Evolutionary conservation across 805 yeast species (phyloP).

Genomic region (Kodamaea hsintzibuensis): DNA sequence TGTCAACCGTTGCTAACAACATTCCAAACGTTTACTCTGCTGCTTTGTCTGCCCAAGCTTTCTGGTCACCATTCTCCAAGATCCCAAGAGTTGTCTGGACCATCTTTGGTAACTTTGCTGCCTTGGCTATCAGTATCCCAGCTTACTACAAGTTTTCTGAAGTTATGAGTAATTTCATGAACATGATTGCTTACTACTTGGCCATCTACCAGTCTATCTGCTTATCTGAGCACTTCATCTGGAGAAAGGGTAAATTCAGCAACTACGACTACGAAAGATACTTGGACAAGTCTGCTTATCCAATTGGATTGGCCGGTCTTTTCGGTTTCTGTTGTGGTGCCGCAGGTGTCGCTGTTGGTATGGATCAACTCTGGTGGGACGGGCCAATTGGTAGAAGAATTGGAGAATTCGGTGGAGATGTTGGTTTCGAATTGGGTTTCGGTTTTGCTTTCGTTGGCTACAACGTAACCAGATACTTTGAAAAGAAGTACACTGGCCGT

Average conservation of each 20-base stretch:
- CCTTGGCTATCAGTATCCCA: constrained; percentile 87
- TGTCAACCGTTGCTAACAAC: constrained; percentile 88
- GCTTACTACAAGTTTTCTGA: constrained; percentile 72
- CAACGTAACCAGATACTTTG: constrained; percentile 60
- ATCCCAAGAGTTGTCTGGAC: constrained; percentile 89
- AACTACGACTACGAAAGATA: constrained; percentile 67
- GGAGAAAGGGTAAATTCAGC: constrained; percentile 58
- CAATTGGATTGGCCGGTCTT: constrained; percentile 77
- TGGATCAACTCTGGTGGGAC: constrained; percentile 81
- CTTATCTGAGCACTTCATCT: constrained; percentile 81
- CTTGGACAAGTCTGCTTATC: constrained; percentile 57
- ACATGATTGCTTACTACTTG: constrained; percentile 86
- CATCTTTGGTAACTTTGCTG: constrained; percentile 65
- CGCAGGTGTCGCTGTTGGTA: constrained; percentile 84
- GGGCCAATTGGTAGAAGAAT: constrained; percentile 67
- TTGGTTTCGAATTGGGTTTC: constrained; percentile 79
- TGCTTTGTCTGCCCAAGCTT: constrained; percentile 81
- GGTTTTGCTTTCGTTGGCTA: constrained; percentile 66
- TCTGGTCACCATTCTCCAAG: constrained; percentile 71
- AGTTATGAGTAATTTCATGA: constrained; percentile 86
- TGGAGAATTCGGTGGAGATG: constrained; percentile 76
- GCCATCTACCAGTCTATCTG: constrained; percentile 79
- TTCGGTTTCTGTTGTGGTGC: constrained; percentile 80
- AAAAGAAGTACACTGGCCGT: constrained; percentile 62
- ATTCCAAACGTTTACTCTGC: constrained; percentile 93